Evolutionary conservation across 2,329 filamentous ascomycete genomes (phyloP), one percentile per base, ranked within the genome.

Genomic region (Cadophora malorum): DNA sequence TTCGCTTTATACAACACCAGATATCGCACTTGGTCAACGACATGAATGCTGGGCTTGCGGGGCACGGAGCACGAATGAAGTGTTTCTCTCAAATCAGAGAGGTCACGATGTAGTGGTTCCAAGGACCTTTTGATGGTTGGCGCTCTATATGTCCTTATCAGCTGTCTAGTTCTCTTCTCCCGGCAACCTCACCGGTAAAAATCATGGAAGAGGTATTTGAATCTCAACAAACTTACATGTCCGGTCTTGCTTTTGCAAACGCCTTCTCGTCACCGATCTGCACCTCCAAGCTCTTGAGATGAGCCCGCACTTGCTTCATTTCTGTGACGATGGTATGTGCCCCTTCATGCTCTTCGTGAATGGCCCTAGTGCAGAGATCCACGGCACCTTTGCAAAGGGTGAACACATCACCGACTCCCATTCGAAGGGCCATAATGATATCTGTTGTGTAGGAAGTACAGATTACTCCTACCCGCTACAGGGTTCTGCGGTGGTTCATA

Each of bases 361-460:
- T 53, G 1, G 47, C 33, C 25, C 52, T 47, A 31, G 35, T 63
- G 49, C 61, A 63, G 19, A 63, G 31, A 53, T 63, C 61, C 9
- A 63, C 61, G 23, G 61, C 61, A 19, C 61, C 31, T 23, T 63
- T 63, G 49, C 61, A 63, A 14, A 63, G 61, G 2, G 61, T 63
- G 61, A 63, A 63, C 19, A 55, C 61, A 6, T 63, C 61, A 49
- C 61, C 61, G 21, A 63, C 31, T 2, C 61, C 61, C 31, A 63
- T 50, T 28, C 61, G 45, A 10, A 63, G 61, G 25, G 61, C 61
- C 61, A 63, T 63, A 1, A 21, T 38, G n/a, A 25, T 9, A 12
- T 4, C 35, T 21, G 21, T 9, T 21, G 14, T 16, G 16, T 16
- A 45, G 4, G 16, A 45, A 19, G 12, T 9, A 10, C 35, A 38